Evolutionary conservation across 306 rosid species (phyloP).

Genomic region (Medicago truncatula): MtrunA17r5.0-ANR NC_053043.1:51338501-51339000

Average conservation of each 20-base stretch:
- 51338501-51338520: slow-evolving; percentile 78
- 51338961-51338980: neutral
- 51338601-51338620: slow-evolving; percentile 89
- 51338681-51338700: neutral
- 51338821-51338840: neutral
- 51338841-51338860: neutral
- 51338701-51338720: neutral
- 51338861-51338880: neutral
- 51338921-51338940: neutral
- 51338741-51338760: neutral
- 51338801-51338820: neutral
- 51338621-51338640: neutral
- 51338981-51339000: neutral
- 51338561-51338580: slow-evolving; percentile 69
- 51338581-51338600: slow-evolving; percentile 88
- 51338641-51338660: neutral
- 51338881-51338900: neutral
- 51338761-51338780: neutral
- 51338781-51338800: neutral
- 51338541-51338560: slow-evolving; percentile 87
- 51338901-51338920: neutral
- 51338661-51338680: neutral
- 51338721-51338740: neutral
- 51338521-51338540: slow-evolving; percentile 86
- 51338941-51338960: neutral